Base-by-base conservation (phyloP, 1,139 yeast genomes). In the Eremothecium gossypii region DNA sequence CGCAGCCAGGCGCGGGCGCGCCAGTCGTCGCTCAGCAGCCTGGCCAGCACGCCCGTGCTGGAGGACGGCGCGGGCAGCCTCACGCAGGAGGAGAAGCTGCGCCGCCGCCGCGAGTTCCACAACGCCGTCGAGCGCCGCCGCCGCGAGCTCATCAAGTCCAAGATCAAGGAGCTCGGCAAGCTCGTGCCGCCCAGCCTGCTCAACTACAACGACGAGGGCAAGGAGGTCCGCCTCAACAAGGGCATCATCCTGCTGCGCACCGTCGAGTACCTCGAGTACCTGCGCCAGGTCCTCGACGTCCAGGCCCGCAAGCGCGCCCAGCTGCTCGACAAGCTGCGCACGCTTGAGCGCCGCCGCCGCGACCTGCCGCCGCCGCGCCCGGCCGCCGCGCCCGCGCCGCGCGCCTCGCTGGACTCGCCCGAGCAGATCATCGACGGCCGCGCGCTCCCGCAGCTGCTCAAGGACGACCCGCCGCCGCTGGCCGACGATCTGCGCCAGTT, bases 51-150 rank as follows among this genome's bases (percentile, higher is more conserved):
- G 12, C 47, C 47, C 2, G 36, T 27, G 39, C n/a, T 20, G 10
- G 29, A 34, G n/a, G 37, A 20, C 29, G 42, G 46, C 7, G 23
- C 49, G 11, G 39, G 52, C 54, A 68, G 49, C 33, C 53, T 81
- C 42, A 69, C 76, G n/a, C 78, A 79, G 54, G 91, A 82, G 47
- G 85, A 79, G 45, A 82, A 79, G 53, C 58, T 80, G 44, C 73
- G 74, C 49, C 71, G 91, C 53, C 71, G 89, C 52, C 67, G 87
- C 49, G 89, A 82, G 55, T 77, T 82, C 52, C 93, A 83, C 56
- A 83, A 83, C 57, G 91, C 87, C 1, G 93, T 83, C 4, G 93
- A 83, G 59, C 69, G 91, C 56, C 71, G 89, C 58, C 70, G 93
- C 59, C 69, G 93, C 51, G 93, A 83, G 55, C 66, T 83, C 51